Evolutionary conservation across 257 asterid species (phyloP), one percentile per base, ranked within the genome.

Genomic region (Solanum bukasovii): DNA sequence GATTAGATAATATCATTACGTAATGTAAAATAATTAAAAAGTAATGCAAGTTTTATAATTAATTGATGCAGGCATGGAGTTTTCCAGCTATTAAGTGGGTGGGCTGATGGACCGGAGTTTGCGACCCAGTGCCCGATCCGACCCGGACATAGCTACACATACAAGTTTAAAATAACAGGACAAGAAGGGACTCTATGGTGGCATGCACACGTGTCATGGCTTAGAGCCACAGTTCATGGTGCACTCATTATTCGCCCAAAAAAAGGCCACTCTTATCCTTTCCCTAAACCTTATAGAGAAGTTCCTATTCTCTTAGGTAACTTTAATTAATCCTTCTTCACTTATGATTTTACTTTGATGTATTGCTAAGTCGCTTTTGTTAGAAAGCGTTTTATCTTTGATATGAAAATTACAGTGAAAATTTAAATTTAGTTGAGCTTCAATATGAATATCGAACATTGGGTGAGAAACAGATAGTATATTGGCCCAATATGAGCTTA

Each of bases 91-190:
- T 23, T 68, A 13, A 88, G 84, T n/a, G 89, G 84, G 61, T 88
- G 89, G 89, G 89, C 89, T 8, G 89, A 88, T 44, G 89, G 89
- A 34, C 89, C 89, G 20, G 87, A 68, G 14, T 83, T 65, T 34
- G 65, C 70, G 23, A 88, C 89, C 13, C 89, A 88, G 40, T 88
- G 89, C 59, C 87, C 87, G 68, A 88, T 88, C 71, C 40, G 84
- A 72, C 81, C 77, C 34, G 88, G 75, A 46, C 88, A 89, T 13
- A 87, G 86, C 88, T 86, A 89, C 87, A 85, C 90, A 8, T 88
- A 79, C 90, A 88, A 42, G 74, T 84, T 88, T 88, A 86, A 72
- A 79, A 31, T 86, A 44, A 86, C 84, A 6, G 84, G 88, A 71
- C 88, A 86, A 71, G 88, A 86, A 25, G 88, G 88, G 23, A 72